Conservation (phyloP, 192 early-diverging fungal genomes). For the Backusella mclennaniae region DNA sequence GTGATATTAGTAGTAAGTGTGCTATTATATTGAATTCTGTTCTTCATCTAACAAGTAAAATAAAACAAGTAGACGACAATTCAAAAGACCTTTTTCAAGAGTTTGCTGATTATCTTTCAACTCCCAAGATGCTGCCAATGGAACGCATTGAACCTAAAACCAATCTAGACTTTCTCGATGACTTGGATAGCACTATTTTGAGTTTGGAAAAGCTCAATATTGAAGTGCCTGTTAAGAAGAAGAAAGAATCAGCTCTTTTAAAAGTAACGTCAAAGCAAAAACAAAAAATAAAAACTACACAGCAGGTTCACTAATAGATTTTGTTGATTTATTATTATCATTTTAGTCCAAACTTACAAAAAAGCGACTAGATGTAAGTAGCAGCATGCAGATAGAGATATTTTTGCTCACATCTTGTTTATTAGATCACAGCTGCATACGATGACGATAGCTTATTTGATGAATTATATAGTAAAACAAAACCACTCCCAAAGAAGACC, state of each 20-base stretch:
- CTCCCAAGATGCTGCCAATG: neutral
- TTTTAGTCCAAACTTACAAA: neutral
- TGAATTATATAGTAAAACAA: slow-evolving; percentile 15
- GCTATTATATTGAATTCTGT: neutral
- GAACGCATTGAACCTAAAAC: neutral
- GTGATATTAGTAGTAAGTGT: neutral
- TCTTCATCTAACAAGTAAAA: neutral
- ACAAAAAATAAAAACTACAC: neutral
- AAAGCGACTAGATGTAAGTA: neutral
- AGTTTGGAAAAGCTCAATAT: neutral
- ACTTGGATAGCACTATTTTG: neutral
- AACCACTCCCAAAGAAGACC: neutral
- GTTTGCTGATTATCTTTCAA: neutral
- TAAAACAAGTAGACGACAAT: neutral
- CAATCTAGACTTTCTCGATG: neutral
- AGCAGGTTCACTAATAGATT: neutral
- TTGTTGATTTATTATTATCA: neutral
- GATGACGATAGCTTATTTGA: neutral
- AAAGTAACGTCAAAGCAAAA: neutral
- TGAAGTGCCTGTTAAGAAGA: neutral
- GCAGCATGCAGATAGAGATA: neutral
- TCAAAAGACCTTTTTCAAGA: neutral
- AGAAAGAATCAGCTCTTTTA: neutral
- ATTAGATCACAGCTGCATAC: neutral
- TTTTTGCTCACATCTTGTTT: neutral